Percentiles rank a stretch among this genome's conserved stretches.
These are phyloP conservation scores for Lichtheimia corymbifera DNA, from an alignment of 371 early-diverging fungal genomes.

Conservation along the genomic window DNA sequence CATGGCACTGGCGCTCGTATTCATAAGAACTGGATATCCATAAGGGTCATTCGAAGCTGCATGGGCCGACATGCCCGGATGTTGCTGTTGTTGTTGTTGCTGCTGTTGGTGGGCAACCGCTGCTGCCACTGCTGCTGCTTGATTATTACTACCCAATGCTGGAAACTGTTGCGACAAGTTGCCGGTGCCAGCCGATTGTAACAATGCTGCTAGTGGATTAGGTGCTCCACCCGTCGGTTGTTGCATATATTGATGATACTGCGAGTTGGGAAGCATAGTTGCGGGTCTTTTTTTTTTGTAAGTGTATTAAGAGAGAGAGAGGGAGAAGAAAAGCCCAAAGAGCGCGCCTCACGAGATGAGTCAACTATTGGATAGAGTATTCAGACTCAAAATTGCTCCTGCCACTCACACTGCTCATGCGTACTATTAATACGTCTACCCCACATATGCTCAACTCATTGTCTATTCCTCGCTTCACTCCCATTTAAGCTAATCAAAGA, in stretches of 20 bases:
- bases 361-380: no score
- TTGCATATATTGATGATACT: constrained; percentile 46
- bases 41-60: constrained; percentile 9
- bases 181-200: constrained; percentile 29
- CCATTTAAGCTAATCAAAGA: no score
- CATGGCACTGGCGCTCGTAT: constrained; percentile 9
- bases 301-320: no score
- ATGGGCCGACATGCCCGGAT: constrained; percentile 13
- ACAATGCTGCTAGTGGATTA: constrained; percentile 26
- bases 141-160: constrained; percentile 22
- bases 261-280: constrained; percentile 36
- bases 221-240: constrained; percentile 24
- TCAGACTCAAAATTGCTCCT: no score
- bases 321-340: no score
- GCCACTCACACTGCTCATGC: no score
- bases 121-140: constrained; percentile 27
- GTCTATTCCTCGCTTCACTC: no score
- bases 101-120: constrained; percentile 16
- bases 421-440: no score
- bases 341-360: no score
- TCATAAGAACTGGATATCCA: constrained; percentile 19
- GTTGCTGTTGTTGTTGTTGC: constrained; percentile 16
- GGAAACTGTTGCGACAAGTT: constrained; percentile 42
- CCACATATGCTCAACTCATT: no score
- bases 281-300: no score